Base-by-base conservation (phyloP, 441 rosid species). In the Populus hybrid region DNA sequence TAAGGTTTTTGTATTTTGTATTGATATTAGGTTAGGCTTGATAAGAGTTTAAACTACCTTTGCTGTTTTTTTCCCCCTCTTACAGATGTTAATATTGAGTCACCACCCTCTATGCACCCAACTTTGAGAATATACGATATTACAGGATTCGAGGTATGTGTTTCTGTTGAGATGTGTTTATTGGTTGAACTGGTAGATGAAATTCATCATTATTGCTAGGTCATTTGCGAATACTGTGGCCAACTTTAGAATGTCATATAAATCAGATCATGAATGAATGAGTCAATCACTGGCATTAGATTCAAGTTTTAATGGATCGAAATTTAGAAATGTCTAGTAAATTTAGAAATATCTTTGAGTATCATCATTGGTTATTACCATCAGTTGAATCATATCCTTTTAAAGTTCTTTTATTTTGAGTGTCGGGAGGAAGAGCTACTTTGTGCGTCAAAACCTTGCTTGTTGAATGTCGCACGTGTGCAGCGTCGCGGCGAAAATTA, bases 81-180 rank as follows among this genome's bases (percentile, higher is more conserved):
- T 26, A 26, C 26, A 26, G 1, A 26, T 26, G 26, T 26, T 26
- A 26, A 26, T 82, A 92, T 92, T 65, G 97, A 94, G 81, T 88
- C 98, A 14, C 95, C 96, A 42, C 96, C 96, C 26, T 86, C 97
- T 8, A 86, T 89, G 85, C 92, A 88, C 82, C 97, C 98, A 1
- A 70, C 90, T 85, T 89, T 84, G 92, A 88, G 85, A 81, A 88
- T 94, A 59, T 94, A 97, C 76, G 98, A 30, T 30, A 30, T 30
- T 30, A 30, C 32, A 30, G 5, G 32, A 74, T 93, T 57, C 73
- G 92, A 90, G 97, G 97, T 86, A 81, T 66, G 77, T 70, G 63
- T 24, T 8, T 78, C 24, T 46, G 70, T 12, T 23, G 40, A 40
- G 26, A 24, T 21, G 42, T 61, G 20, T 65, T 42, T n/a, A n/a